A percentile compares a stretch with the other conserved stretches of the same genome.
Conservation (phyloP, 768 basidiomycete genomes). For the Boletus rubropictus region DNA sequence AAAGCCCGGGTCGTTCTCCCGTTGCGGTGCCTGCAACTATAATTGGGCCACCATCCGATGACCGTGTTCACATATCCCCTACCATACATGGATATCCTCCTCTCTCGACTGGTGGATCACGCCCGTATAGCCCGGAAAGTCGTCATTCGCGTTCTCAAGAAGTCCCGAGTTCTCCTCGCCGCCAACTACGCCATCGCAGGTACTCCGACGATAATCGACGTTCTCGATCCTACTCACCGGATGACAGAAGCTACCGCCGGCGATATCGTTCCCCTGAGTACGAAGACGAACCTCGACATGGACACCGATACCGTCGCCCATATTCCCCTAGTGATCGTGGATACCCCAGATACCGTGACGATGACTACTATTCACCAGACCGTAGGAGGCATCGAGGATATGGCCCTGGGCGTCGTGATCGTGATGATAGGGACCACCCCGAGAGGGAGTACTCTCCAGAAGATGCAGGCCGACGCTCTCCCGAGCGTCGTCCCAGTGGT, state of each 20-base stretch:
- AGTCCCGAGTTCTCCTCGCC: constrained; percentile 6
- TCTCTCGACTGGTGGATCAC: constrained; percentile 6
- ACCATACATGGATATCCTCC: constrained; percentile 21
- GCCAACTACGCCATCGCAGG: not conserved
- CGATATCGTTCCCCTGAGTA: constrained; percentile 11
- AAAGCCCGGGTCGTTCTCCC: constrained; percentile 20
- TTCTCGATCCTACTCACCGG: constrained; percentile 24
- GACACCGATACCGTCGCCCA: constrained; percentile 2
- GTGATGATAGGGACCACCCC: too few relatives aligned
- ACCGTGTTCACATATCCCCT: constrained; percentile 18
- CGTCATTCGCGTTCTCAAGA: constrained; percentile 2
- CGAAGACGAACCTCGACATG: constrained; percentile 10
- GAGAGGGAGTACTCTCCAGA: too few relatives aligned
- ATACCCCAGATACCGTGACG: constrained; percentile 8
- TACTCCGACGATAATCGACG: constrained; percentile 10
- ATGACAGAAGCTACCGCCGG: constrained; percentile 2
- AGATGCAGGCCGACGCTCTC: too few relatives aligned
- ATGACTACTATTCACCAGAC: constrained; percentile 12
- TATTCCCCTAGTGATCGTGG: constrained; percentile 18
- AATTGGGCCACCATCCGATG: constrained; percentile 12
- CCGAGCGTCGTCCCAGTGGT: too few relatives aligned
- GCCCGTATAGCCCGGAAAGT: constrained; percentile 9
- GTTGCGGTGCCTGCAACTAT: constrained; percentile 16
- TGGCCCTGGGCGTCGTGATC: not conserved
- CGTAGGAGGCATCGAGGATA: constrained; percentile 3